Percentiles rank a stretch among this genome's conserved stretches.
Evolutionary conservation across 164 flowering plant species (phyloP).

Genomic region (Chimonanthus salicifolius): DNA sequence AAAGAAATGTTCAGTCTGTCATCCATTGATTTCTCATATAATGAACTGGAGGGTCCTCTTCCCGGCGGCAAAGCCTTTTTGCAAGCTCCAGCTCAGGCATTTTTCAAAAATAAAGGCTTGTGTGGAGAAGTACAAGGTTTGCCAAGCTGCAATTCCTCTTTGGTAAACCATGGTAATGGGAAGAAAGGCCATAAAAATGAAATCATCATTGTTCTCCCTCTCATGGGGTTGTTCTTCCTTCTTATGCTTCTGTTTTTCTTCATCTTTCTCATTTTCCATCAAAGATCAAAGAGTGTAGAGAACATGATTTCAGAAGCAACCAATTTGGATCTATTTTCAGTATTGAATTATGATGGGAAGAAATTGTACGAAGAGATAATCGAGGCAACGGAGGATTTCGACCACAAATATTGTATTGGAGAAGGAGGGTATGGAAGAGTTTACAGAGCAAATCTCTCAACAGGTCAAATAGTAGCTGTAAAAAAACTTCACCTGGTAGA

Average conservation of each 20-base stretch:
- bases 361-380: slow-evolving; percentile 42
- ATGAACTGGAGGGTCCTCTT: too few species aligned
- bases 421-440: slow-evolving; percentile 48
- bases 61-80: too few species aligned
- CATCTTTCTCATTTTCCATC: neutral
- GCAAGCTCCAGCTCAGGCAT: slow-evolving; percentile 3
- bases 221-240: neutral
- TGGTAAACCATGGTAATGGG: neutral
- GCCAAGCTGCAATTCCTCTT: neutral
- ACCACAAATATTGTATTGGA: slow-evolving; percentile 46
- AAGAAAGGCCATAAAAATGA: neutral
- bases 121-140: slow-evolving; percentile 44
- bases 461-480: slow-evolving; percentile 50
- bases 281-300: neutral
- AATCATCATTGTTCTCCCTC: neutral
- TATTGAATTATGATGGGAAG: slow-evolving; percentile 48
- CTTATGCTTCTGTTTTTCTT: neutral
- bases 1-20: slow-evolving; percentile 22
- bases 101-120: slow-evolving; percentile 20
- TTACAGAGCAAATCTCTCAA: slow-evolving; percentile 13
- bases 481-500: slow-evolving; percentile 30
- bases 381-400: slow-evolving; percentile 47
- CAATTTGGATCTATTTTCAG: slow-evolving; percentile 14
- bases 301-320: neutral
- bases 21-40: slow-evolving; percentile 29